Conservation (phyloP, 2,329 filamentous ascomycete species). For the Arthrobotrys sinensis region DNA sequence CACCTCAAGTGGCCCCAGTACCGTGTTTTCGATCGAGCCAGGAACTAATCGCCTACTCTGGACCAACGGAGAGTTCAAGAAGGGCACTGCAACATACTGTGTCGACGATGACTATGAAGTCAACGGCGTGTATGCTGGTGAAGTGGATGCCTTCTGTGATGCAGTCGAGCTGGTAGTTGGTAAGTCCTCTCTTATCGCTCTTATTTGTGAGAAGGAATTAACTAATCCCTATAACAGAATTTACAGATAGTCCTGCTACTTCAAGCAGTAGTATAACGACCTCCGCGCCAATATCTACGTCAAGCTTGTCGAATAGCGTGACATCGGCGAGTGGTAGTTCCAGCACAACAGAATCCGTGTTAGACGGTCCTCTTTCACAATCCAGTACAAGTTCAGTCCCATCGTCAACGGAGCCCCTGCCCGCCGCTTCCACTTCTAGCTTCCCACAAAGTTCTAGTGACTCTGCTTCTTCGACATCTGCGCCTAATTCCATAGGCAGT, state of each 20-base stretch:
- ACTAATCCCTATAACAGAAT: conserved; percentile 13
- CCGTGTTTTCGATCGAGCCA: conserved; percentile 16
- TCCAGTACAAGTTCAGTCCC: not conserved
- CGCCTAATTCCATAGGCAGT: not conserved
- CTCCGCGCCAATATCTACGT: not conserved
- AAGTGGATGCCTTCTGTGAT: conserved; percentile 24
- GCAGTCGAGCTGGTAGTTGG: conserved; percentile 38
- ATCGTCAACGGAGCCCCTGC: not conserved
- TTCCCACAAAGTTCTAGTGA: not conserved
- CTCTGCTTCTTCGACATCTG: not conserved
- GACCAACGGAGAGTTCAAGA: conserved; percentile 35
- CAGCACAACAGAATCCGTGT: not conserved
- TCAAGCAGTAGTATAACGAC: not conserved
- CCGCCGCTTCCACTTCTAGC: not conserved
- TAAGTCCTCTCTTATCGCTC: conserved; percentile 1
- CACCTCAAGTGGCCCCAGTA: conserved; percentile 17
- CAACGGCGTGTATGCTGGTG: conserved; percentile 44
- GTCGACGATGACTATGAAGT: conserved; percentile 40
- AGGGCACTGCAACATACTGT: conserved; percentile 31
- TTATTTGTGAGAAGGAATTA: not conserved
- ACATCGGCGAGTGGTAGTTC: not conserved
- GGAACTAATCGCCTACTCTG: conserved; percentile 16
- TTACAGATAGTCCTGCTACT: not conserved
- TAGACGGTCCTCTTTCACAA: not conserved
- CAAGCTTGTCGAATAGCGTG: not conserved